These are phyloP conservation scores for Paramecium primaurelia DNA, from an alignment of 73 alveolate genomes.

Conservation along the genomic window DNA sequence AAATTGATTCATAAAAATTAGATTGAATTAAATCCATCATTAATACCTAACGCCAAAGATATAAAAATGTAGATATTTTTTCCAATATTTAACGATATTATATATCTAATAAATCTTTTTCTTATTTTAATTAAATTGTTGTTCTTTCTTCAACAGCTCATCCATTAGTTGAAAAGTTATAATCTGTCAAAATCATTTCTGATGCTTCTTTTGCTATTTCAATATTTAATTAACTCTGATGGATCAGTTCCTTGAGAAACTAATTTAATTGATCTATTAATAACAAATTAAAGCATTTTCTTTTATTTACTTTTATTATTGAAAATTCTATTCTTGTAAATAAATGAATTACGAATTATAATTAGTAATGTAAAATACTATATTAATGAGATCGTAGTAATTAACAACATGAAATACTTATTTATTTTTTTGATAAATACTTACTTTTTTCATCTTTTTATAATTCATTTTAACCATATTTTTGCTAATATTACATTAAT, in stretches of 20 bases:
- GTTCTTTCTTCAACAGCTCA: conserved; percentile 99
- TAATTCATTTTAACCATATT: no score
- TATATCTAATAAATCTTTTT: conserved; percentile 97
- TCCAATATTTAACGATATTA: conserved; percentile 97
- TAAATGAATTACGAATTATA: conserved; percentile 57
- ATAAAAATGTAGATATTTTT: conserved; percentile 97
- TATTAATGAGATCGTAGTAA: no score
- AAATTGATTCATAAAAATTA: conserved; percentile 99
- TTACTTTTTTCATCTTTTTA: no score
- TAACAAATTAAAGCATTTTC: neutral
- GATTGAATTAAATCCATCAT: conserved; percentile 97
- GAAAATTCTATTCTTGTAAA: conserved; percentile 79
- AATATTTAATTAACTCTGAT: conserved; percentile 73
- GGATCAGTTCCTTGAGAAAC: conserved; percentile 95
- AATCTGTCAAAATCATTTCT: conserved; percentile 98
- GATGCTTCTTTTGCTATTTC: conserved; percentile 94
- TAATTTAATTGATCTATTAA: conserved; percentile 33
- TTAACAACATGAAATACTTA: no score
- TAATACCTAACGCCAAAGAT: conserved; percentile 98
- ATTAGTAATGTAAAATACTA: conserved; percentile 69
- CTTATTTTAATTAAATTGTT: conserved; percentile 97
- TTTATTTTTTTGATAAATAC: no score
- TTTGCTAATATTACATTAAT: no score
- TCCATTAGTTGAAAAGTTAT: conserved; percentile 97
- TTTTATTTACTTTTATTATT: conserved; percentile 57